These are phyloP conservation scores for Alternaria novae-zelandiae DNA, from an alignment of 2,329 filamentous ascomycete genomes.

Conservation along the genomic window DNA sequence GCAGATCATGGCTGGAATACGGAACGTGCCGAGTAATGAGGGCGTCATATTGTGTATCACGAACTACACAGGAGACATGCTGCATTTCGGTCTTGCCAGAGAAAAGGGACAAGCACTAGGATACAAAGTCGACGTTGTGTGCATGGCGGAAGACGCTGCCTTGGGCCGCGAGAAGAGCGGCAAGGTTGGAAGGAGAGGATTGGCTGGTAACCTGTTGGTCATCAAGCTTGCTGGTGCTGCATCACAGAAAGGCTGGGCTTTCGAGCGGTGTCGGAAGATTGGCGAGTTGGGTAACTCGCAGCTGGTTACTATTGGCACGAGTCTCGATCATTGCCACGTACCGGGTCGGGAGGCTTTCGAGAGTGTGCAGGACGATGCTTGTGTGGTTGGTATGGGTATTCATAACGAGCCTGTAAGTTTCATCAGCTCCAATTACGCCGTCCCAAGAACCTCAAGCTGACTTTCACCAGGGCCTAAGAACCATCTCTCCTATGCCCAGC, in stretches of 20 bases:
- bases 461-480: constrained; percentile 50
- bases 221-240: constrained; percentile 57
- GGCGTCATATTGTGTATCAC: constrained; percentile 58
- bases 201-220: constrained; percentile 59
- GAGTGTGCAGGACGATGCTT: constrained; percentile 49
- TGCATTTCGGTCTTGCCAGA: constrained; percentile 57
- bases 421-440: too few species aligned
- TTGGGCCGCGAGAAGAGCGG: constrained; percentile 57
- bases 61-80: constrained; percentile 58
- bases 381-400: constrained; percentile 57
- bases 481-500: constrained; percentile 56
- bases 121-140: constrained; percentile 55
- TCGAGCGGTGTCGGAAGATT: constrained; percentile 54
- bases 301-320: constrained; percentile 59
- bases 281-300: constrained; percentile 53
- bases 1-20: constrained; percentile 58
- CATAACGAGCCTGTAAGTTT: constrained; percentile 58
- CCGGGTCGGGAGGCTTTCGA: constrained; percentile 60
- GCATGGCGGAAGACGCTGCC: constrained; percentile 58
- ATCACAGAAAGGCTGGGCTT: constrained; percentile 53
- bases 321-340: constrained; percentile 61
- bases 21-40: constrained; percentile 53
- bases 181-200: constrained; percentile 57
- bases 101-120: constrained; percentile 56
- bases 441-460: too few species aligned